A percentile compares a stretch with the other conserved stretches of the same genome.
These are phyloP conservation scores for Penicillium crystallinum DNA, from an alignment of 495 filamentous ascomycete genomes.

Conservation along the genomic window DNA sequence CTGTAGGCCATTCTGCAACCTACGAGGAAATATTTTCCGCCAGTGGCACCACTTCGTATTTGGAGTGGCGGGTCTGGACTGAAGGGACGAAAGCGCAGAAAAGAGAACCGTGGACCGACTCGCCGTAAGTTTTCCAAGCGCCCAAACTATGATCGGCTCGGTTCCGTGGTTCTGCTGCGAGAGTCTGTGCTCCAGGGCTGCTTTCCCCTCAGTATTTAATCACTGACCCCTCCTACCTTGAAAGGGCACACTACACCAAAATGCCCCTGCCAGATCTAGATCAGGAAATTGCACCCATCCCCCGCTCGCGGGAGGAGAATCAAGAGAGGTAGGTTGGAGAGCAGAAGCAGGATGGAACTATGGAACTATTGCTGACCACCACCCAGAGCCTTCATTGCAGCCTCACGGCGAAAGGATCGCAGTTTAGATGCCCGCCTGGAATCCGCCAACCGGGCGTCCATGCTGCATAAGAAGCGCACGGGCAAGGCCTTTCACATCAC, in stretches of 20 bases:
- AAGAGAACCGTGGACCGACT: conserved; percentile 16
- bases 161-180: conserved; percentile 17
- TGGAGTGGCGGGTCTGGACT: conserved; percentile 10
- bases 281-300: conserved; percentile 33
- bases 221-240: too few species aligned
- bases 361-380: conserved; percentile 3
- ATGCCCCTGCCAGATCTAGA: conserved; percentile 29
- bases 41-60: conserved; percentile 14
- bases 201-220: conserved; percentile 5
- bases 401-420: conserved; percentile 84
- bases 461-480: conserved; percentile 85
- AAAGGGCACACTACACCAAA: too few species aligned
- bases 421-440: conserved; percentile 85
- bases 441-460: conserved; percentile 80
- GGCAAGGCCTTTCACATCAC: conserved; percentile 79
- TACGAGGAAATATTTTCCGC: conserved; percentile 3
- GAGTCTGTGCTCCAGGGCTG: not conserved
- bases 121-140: conserved; percentile 17
- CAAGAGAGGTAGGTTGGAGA: conserved; percentile 75
- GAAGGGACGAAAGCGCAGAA: conserved; percentile 2
- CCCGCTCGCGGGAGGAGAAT: conserved; percentile 67
- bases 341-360: too few species aligned
- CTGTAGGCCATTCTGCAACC: not conserved
- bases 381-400: conserved; percentile 82
- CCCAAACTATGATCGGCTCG: conserved; percentile 23